Percentiles rank a stretch among this genome's conserved stretches.
Evolutionary conservation across 495 filamentous ascomycete genomes (phyloP).

Genomic region (Aspergillus biplanus): DNA sequence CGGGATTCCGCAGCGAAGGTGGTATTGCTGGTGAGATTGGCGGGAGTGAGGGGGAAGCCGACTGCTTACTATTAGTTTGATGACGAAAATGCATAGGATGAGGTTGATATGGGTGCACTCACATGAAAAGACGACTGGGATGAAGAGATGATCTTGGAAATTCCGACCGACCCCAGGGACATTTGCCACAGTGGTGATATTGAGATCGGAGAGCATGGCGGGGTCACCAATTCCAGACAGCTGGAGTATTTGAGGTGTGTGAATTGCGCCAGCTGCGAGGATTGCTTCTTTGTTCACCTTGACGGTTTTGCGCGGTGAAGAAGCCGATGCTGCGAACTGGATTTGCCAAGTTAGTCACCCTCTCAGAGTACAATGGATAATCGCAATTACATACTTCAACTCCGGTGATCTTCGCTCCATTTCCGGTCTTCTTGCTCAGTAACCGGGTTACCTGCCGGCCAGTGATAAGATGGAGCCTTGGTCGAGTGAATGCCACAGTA

Average conservation of each 20-base stretch:
- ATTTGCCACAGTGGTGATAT: constrained; percentile 5
- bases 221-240: constrained; percentile 11
- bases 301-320: neutral
- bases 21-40: constrained; percentile 7
- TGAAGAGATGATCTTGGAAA: constrained; percentile 7
- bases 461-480: neutral
- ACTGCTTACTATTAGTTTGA: neutral
- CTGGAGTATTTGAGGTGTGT: constrained; percentile 6
- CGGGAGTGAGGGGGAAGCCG: constrained; percentile 6
- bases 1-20: constrained; percentile 9
- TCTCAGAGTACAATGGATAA: neutral
- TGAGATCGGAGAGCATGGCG: neutral
- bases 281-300: neutral
- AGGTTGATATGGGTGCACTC: neutral
- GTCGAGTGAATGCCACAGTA: neutral
- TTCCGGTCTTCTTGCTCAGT: neutral
- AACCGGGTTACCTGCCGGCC: neutral
- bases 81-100: no score
- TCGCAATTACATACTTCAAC: constrained; percentile 3
- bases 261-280: constrained; percentile 7
- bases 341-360: no score
- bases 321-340: neutral
- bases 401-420: constrained; percentile 3
- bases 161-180: constrained; percentile 10
- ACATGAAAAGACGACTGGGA: constrained; percentile 8